Evolutionary conservation across 202 grass and related monocot genomes (phyloP).

Genomic region (Brachypodium distachyon): DNA sequence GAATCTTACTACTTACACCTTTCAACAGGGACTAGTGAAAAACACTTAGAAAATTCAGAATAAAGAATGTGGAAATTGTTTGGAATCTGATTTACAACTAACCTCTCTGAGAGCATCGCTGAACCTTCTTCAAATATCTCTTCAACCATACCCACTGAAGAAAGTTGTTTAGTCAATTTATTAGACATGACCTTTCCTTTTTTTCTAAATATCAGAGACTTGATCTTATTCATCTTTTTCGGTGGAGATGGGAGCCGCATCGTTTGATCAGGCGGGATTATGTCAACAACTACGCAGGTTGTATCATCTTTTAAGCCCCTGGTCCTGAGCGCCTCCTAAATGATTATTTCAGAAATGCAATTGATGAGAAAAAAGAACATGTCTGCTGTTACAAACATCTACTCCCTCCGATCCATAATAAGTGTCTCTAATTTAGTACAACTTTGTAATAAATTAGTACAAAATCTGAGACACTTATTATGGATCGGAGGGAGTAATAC

Average conservation of each 20-base stretch:
- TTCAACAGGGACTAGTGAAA: background rate
- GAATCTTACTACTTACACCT: background rate
- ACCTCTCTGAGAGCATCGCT: conserved; percentile 93
- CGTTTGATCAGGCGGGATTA: conserved; percentile 69
- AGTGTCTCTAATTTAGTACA: too few species aligned
- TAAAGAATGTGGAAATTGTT: background rate
- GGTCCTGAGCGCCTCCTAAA: conserved; percentile 87
- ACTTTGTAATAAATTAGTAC: too few species aligned
- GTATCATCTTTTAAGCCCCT: conserved; percentile 96
- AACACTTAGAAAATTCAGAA: background rate
- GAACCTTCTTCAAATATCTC: conserved; percentile 98
- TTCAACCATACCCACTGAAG: conserved; percentile 53
- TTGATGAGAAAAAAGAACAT: conserved; percentile 1
- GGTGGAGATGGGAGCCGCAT: conserved; percentile 51
- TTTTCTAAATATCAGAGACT: conserved; percentile 72
- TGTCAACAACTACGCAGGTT: conserved; percentile 94
- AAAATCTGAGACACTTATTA: too few species aligned
- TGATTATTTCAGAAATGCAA: conserved; percentile 13
- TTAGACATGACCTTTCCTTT: conserved; percentile 48
- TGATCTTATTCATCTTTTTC: conserved; percentile 88
- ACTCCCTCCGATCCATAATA: too few species aligned
- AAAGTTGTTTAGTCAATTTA: conserved; percentile 74
- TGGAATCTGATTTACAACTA: background rate
- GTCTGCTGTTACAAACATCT: background rate
- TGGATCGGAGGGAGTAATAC: too few species aligned